Evolutionary conservation across 78 protist genomes (phyloP), one percentile per base, ranked within the genome.

Genomic region (Creolimax fragrantissima): DNA sequence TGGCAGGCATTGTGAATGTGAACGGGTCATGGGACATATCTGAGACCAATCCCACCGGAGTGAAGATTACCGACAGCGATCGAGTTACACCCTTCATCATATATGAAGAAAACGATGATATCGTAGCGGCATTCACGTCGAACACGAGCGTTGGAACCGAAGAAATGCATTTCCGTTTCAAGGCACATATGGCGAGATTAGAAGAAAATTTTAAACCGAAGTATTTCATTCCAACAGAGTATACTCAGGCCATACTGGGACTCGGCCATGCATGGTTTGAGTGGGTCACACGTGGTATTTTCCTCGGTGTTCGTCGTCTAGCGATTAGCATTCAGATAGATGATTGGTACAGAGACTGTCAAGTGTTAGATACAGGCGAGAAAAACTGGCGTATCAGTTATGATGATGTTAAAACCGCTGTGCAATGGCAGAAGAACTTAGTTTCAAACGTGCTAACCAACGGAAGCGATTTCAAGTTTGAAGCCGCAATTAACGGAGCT

Each of bases 251-350:
- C 5, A n/a, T 5, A 6, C 7, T 88, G 6, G 90, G 81, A 42
- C 83, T 90, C 11, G 92, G 88, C 3, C 37, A 90, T 7, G 92
- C 7, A 17, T 90, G 92, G 92, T 42, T 44, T 35, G 81, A 90
- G 5, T 90, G 92, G 92, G 92, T 90, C 1, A 90, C 92, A 90
- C 11, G 44, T 24, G 92, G 92, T 6, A 32, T 90, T 0, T 90
- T 17, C 83, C 4, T 90, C 5, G 92, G 92, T 4, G 32, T 58
- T n/a, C 74, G 92, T 74, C 4, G 92, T 0, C 24, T 90, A 11
- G 35, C 37, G 32, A 32, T 90, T 35, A 41, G 58, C 35, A 42
- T 90, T 35, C 92, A 90, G 44, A 7, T 90, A 1, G 92, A 90
- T 44, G 92, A 90, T 90, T 90, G 92, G 92, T 90, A 45, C 43